Base-by-base conservation (phyloP, 176 grass and related monocot species). In the Hordeum marinum region DNA sequence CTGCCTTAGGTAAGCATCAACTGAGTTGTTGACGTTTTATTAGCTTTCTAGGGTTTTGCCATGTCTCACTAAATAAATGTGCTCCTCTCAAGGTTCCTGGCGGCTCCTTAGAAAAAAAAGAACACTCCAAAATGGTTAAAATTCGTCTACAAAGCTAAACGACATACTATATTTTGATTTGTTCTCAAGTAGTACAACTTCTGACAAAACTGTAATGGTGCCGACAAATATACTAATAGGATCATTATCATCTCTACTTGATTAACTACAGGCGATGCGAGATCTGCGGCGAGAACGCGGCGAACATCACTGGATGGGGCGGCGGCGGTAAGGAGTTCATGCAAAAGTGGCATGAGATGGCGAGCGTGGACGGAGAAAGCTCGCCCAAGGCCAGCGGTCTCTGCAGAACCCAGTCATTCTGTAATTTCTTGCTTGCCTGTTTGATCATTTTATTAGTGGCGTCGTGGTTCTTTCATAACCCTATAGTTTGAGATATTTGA, bases 251-350 rank as follows among this genome's bases (percentile, higher is more conserved):
- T 34, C 32, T 34, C 32, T 34, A 34, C 32, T 34, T 34, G 32
- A 34, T 34, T 62, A 62, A 75, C n/a, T 32, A 82, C 78, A 84
- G 73, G 72, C 36, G 63, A 11, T 90, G 88, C 42, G 79, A 86
- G 83, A 90, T 90, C 23, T 90, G 88, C 9, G 78, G 88, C 9
- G 18, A 86, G 63, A 86, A 52, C 13, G 88, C 72, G 32, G 64
- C 15, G 41, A 86, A 90, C 79, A 80, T 88, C 61, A 40, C 45
- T 18, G 18, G 36, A n/a, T 36, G 58, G 45, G 72, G 59, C 11
- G 43, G 87, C 29, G n/a, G 72, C 0, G 31, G 85, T 20, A 64
- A 80, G 61, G 78, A 91, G 60, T 86, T 83, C 82, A 87, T 89
- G 24, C 52, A 8, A 18, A 66, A 72, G 68, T 91, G 87, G 78